Percentiles rank a stretch among this genome's conserved stretches.
Evolutionary conservation across 768 basidiomycete species (phyloP).

Genomic region (Trametes punicea): DNA sequence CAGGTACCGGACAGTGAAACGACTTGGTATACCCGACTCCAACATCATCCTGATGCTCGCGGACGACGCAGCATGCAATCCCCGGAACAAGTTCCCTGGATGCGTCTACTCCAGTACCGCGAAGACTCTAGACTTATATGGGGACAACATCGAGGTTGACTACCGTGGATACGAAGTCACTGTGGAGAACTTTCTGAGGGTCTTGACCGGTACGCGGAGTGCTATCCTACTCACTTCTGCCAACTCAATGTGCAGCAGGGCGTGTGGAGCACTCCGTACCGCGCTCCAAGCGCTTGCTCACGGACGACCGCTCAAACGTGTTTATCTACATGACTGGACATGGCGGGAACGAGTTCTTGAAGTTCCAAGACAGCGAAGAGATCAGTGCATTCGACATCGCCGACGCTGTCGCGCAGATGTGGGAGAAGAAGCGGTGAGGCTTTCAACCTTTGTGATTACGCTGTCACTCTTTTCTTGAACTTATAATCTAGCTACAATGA

Average conservation of each 20-base stretch:
- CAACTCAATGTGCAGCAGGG: slow-evolving; percentile 44
- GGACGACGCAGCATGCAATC: slow-evolving; percentile 92
- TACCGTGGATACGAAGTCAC: slow-evolving; percentile 98
- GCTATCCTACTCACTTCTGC: background rate
- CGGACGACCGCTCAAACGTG: slow-evolving; percentile 87
- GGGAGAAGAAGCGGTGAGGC: slow-evolving; percentile 84
- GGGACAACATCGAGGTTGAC: slow-evolving; percentile 96
- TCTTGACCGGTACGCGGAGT: slow-evolving; percentile 75
- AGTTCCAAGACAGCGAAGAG: slow-evolving; percentile 99
- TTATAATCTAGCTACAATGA: slow-evolving; percentile 72
- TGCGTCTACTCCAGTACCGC: slow-evolving; percentile 90
- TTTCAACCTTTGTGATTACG: background rate
- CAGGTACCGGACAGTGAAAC: slow-evolving; percentile 98
- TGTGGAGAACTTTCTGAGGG: slow-evolving; percentile 91
- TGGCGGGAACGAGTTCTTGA: slow-evolving; percentile 96
- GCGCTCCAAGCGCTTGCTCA: slow-evolving; percentile 86
- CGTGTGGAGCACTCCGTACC: slow-evolving; percentile 83
- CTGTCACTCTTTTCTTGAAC: background rate
- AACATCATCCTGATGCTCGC: slow-evolving; percentile 99
- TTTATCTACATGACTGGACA: slow-evolving; percentile 99
- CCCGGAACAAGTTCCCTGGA: slow-evolving; percentile 88
- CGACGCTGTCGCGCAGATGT: slow-evolving; percentile 98
- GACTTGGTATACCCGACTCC: slow-evolving; percentile 95
- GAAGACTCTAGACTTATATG: slow-evolving; percentile 83
- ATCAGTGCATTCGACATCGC: slow-evolving; percentile 97